Conservation (phyloP, 1,284 basidiomycete species). For the Stereum hirsutum region DNA sequence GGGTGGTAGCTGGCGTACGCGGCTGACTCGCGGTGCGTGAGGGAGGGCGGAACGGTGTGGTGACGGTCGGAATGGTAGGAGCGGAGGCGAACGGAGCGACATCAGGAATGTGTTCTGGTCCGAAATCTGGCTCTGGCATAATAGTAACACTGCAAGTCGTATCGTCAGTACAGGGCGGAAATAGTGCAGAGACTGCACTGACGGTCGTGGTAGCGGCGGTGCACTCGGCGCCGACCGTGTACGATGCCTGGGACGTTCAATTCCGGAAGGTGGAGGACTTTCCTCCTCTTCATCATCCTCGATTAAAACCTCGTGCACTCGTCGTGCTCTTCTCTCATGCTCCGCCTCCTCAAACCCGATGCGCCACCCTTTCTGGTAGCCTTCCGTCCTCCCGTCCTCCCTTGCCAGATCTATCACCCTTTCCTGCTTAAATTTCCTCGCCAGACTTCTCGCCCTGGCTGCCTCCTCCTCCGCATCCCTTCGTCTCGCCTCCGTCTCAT, state of each 20-base stretch:
- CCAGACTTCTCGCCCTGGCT: conserved; percentile 30
- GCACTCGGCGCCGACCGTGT: background rate
- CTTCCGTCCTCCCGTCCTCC: conserved; percentile 35
- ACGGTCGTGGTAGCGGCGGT: conserved; percentile 1
- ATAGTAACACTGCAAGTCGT: background rate
- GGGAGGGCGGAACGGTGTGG: conserved; percentile 8
- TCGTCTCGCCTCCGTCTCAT: conserved; percentile 28
- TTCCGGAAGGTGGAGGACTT: too few species aligned
- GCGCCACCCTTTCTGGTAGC: conserved; percentile 25
- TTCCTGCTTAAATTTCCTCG: conserved; percentile 34
- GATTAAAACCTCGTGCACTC: conserved; percentile 10
- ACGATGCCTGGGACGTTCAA: too few species aligned
- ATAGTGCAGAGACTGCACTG: background rate
- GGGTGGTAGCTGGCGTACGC: conserved; percentile 3
- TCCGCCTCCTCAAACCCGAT: conserved; percentile 23
- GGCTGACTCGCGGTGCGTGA: too few species aligned
- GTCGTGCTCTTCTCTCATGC: conserved; percentile 3
- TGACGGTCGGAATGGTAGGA: conserved; percentile 7
- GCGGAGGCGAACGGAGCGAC: conserved; percentile 7
- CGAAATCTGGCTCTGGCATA: too few species aligned
- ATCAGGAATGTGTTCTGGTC: conserved; percentile 6
- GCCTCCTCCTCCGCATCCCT: conserved; percentile 37
- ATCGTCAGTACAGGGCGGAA: background rate
- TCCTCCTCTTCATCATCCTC: background rate
- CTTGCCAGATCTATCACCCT: conserved; percentile 27